These are phyloP conservation scores for Neocatenulostroma microsporum DNA, from an alignment of 2,329 filamentous ascomycete genomes.

Conservation along the genomic window DNA sequence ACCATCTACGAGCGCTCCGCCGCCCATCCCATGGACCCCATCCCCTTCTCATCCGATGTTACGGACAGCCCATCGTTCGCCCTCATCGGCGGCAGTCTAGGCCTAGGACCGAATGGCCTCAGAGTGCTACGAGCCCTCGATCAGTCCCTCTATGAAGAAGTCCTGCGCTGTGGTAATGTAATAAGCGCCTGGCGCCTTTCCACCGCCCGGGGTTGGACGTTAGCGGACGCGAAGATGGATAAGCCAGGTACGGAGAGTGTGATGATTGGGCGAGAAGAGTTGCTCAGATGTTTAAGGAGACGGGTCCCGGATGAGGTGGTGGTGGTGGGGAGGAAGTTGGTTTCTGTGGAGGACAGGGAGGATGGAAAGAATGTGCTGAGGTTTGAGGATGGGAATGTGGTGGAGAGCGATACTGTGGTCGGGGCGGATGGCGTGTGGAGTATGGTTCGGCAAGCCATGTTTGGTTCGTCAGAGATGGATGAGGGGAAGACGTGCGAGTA, in stretches of 20 bases:
- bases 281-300: slow-evolving; percentile 5
- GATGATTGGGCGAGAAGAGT: slow-evolving; percentile 5
- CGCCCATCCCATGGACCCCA: no score
- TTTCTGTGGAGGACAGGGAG: slow-evolving; percentile 4
- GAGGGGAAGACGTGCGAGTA: slow-evolving; percentile 27
- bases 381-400: slow-evolving; percentile 10
- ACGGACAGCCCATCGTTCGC: neutral
- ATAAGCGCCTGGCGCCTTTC: slow-evolving; percentile 5
- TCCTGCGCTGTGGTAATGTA: slow-evolving; percentile 3
- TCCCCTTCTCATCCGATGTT: no score
- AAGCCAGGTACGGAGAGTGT: slow-evolving; percentile 4
- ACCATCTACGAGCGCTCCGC: slow-evolving; percentile 8
- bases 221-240: neutral
- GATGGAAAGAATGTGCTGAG: neutral
- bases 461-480: slow-evolving; percentile 19
- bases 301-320: slow-evolving; percentile 5
- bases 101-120: slow-evolving; percentile 7
- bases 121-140: slow-evolving; percentile 7
- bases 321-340: slow-evolving; percentile 4
- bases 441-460: slow-evolving; percentile 26
- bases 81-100: slow-evolving; percentile 8
- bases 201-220: slow-evolving; percentile 6
- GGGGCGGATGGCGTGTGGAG: slow-evolving; percentile 18
- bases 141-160: slow-evolving; percentile 5
- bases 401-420: slow-evolving; percentile 12